These are phyloP conservation scores for Gossypium schwendimanii DNA, from an alignment of 441 rosid species.

Conservation along the genomic window DNA sequence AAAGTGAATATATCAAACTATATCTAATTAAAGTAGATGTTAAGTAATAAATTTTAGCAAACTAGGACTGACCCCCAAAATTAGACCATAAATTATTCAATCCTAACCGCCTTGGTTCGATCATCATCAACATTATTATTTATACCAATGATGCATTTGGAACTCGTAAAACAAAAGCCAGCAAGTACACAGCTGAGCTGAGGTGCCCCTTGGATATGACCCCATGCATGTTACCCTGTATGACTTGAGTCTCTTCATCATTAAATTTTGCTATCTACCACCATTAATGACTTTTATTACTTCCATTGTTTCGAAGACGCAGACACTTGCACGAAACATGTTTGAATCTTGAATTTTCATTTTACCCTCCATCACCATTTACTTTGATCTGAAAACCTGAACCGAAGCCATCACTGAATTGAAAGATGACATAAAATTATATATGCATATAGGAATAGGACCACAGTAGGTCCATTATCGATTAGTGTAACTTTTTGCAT, in stretches of 20 bases:
- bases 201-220: neutral
- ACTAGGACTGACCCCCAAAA: too few relatives aligned
- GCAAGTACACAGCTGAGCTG: neutral
- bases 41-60: too few relatives aligned
- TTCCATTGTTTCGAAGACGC: neutral
- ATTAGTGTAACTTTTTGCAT: neutral
- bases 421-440: neutral
- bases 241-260: slow-evolving; percentile 11
- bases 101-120: too few relatives aligned
- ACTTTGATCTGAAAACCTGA: neutral
- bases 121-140: too few relatives aligned
- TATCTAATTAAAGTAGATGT: too few relatives aligned
- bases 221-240: slow-evolving; percentile 15
- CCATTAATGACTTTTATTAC: slow-evolving; percentile 13
- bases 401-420: neutral
- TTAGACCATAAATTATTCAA: too few relatives aligned
- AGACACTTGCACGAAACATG: neutral
- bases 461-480: neutral
- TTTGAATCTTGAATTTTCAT: neutral
- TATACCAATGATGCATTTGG: neutral
- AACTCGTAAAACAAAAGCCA: neutral
- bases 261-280: slow-evolving; percentile 19
- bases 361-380: neutral
- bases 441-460: neutral
- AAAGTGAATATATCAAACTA: too few relatives aligned